phyloP scores from a whole-genome alignment of 2,329 filamentous ascomycete species.

The Pseudogymnoascus sp. region DNA sequence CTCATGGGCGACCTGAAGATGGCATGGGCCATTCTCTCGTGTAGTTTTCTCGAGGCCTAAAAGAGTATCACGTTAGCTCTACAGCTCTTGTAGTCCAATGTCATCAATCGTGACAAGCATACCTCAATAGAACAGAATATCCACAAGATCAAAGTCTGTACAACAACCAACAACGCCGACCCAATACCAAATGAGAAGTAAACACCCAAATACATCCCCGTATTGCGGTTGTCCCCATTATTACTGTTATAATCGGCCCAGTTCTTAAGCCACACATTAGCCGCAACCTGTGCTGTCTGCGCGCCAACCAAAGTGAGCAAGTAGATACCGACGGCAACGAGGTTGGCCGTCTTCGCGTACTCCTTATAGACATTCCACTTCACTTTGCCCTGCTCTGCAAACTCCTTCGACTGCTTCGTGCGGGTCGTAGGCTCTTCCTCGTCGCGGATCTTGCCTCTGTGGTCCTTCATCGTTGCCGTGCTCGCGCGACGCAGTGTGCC shows the following conservation, averaged over 20 bases:
- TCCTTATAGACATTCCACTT: slow-evolving; percentile 94
- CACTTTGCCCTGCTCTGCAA: slow-evolving; percentile 89
- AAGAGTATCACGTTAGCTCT: slow-evolving; percentile 16
- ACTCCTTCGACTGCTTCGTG: slow-evolving; percentile 81
- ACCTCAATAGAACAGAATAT: slow-evolving; percentile 99
- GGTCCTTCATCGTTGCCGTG: slow-evolving; percentile 80
- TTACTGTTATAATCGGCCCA: slow-evolving; percentile 79
- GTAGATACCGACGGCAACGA: slow-evolving; percentile 77
- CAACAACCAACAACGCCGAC: slow-evolving; percentile 72
- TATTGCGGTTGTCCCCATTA: slow-evolving; percentile 60
- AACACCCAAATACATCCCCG: slow-evolving; percentile 87
- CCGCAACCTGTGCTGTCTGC: slow-evolving; percentile 75
- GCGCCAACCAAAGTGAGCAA: slow-evolving; percentile 67
- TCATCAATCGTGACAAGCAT: slow-evolving; percentile 29
- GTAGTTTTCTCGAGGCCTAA: slow-evolving; percentile 85
- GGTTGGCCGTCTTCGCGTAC: slow-evolving; percentile 91
- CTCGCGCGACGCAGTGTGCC: slow-evolving; percentile 82
- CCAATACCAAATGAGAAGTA: slow-evolving; percentile 95
- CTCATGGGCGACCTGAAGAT: slow-evolving; percentile 98
- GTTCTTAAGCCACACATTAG: slow-evolving; percentile 85
- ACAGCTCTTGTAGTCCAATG: slow-evolving; percentile 1
- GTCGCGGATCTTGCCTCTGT: slow-evolving; percentile 74
- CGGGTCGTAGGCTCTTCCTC: slow-evolving; percentile 68
- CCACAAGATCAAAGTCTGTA: slow-evolving; percentile 94
- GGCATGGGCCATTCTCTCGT: slow-evolving; percentile 93